Evolutionary conservation across 148 eudicot species (phyloP).

Genomic region (Chenopodium berlandieri): DNA sequence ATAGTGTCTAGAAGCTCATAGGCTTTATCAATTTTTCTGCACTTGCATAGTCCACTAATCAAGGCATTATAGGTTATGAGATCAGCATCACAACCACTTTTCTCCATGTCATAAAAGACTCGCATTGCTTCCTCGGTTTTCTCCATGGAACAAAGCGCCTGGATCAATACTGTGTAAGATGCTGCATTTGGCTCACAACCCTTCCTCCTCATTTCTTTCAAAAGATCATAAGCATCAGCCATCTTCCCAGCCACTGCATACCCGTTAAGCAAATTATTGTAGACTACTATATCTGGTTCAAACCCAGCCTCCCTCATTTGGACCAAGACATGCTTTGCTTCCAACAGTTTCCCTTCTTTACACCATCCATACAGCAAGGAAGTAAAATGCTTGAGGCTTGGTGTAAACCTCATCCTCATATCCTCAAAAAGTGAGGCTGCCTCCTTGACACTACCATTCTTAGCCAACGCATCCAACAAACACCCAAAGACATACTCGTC

Average conservation of each 20-base stretch:
- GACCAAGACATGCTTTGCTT: conserved; percentile 81
- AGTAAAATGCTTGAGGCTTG: conserved; percentile 81
- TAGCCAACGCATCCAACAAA: conserved; percentile 87
- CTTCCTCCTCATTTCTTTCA: conserved; percentile 88
- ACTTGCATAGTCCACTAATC: conserved; percentile 81
- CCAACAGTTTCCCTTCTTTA: conserved; percentile 77
- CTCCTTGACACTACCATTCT: conserved; percentile 92
- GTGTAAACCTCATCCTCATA: conserved; percentile 67
- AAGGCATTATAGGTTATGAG: conserved; percentile 73
- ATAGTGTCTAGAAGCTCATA: conserved; percentile 68
- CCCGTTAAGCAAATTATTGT: conserved; percentile 81
- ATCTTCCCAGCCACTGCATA: conserved; percentile 78
- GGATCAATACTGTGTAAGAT: conserved; percentile 80
- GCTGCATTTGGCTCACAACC: conserved; percentile 84
- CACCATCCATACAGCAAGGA: conserved; percentile 93
- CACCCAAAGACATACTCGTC: conserved; percentile 94
- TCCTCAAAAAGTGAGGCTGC: conserved; percentile 89
- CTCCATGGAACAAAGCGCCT: conserved; percentile 76
- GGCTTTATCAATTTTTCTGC: conserved; percentile 67
- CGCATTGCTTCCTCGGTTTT: conserved; percentile 77
- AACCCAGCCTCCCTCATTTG: conserved; percentile 82
- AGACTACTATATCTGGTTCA: conserved; percentile 89
- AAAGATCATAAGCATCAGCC: conserved; percentile 82
- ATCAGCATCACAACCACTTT: conserved; percentile 76
- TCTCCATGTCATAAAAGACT: conserved; percentile 65